Evolutionary conservation across 2,329 filamentous ascomycete genomes (phyloP), one percentile per base, ranked within the genome.

Genomic region (Claviceps maximensis): DNA sequence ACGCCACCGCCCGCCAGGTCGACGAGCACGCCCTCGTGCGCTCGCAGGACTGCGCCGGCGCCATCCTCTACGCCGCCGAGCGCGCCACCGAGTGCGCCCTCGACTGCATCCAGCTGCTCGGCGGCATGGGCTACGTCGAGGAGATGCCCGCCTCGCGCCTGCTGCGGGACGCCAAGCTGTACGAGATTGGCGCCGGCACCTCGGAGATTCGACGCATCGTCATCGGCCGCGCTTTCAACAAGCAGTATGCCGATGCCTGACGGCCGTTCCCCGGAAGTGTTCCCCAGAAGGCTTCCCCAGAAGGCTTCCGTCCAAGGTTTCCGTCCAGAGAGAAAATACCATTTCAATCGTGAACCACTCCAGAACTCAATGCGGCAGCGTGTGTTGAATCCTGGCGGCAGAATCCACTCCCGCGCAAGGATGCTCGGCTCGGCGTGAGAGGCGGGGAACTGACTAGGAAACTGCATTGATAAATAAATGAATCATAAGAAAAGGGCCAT

Each of bases 181-280:
- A 98, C 67, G 93, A 97, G 71, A 97, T 98, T 65, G 93, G 93
- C 1, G 93, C 93, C 5, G 93, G 93, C 6, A 97, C 93, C 3
- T 95, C 89, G 55, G 93, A 98, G 72, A 84, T 98, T 50, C 77
- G 93, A 59, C 78, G 90, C 58, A 94, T 97, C 82, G 89, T 98
- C 4, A 95, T 98, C 64, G 91, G 93, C 29, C 76, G 90, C 58
- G 86, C 83, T 1, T 96, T 95, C 60, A 95, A 95, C 69, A 90
- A 86, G 71, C 84, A 94, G 69, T 95, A 83, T 67, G 79, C 73
- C 41, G 8, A 29, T 29, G 27, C 27, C 8, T 29, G 27, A 29
- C n/a, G n/a, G n/a, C n/a, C n/a, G n/a, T n/a, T n/a, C n/a, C n/a
- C n/a, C n/a, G n/a, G n/a, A n/a, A n/a, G n/a, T n/a, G n/a, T n/a